phyloP scores from a whole-genome alignment of 2,329 filamentous ascomycete species.

The Xylariaceae sp. region DNA sequence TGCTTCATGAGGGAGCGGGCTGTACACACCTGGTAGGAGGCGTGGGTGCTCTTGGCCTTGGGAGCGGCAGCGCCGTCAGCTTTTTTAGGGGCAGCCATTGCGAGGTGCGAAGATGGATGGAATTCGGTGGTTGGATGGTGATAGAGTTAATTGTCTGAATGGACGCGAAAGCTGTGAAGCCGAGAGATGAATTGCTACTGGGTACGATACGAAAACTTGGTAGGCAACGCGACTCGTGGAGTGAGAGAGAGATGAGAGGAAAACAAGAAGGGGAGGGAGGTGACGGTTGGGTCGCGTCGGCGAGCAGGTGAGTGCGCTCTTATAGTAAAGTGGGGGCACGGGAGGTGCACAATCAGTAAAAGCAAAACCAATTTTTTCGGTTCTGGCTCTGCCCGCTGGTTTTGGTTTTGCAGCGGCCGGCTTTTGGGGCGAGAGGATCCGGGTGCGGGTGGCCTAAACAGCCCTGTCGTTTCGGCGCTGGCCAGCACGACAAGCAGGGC shows the following conservation, averaged over 20 bases:
- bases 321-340: conserved; percentile 47
- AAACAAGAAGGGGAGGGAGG: conserved; percentile 38
- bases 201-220: neutral
- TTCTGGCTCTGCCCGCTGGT: no score
- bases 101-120: conserved; percentile 28
- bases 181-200: neutral
- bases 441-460: conserved; percentile 15
- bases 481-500: conserved; percentile 5
- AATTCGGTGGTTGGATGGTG: conserved; percentile 19
- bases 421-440: conserved; percentile 7
- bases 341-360: conserved; percentile 52
- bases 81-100: conserved; percentile 60
- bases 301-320: conserved; percentile 56
- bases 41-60: conserved; percentile 49
- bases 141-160: conserved; percentile 18
- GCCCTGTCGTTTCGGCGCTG: conserved; percentile 13
- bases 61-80: conserved; percentile 36
- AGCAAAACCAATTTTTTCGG: conserved; percentile 15
- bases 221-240: conserved; percentile 14
- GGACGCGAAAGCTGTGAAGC: conserved; percentile 22
- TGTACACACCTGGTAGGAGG: conserved; percentile 54
- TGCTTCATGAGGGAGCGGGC: neutral
- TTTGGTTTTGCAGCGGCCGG: conserved; percentile 4
- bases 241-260: conserved; percentile 28
- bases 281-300: conserved; percentile 41